Percentiles rank a stretch among this genome's conserved stretches.
Conservation (phyloP, 768 basidiomycete species). For the Mycena indigotica region DNA sequence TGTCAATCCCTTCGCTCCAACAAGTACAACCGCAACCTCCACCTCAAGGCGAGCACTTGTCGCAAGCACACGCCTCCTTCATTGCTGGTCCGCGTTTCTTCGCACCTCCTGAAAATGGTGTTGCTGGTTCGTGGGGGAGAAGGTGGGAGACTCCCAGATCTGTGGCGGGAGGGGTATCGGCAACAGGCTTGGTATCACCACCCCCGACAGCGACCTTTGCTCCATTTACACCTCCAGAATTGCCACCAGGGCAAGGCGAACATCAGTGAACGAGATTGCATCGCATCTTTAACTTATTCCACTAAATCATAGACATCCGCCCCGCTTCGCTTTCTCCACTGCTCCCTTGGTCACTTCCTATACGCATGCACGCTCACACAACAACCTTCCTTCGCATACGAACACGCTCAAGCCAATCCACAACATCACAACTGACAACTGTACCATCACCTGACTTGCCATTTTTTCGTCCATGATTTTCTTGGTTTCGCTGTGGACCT, state of each 20-base stretch:
- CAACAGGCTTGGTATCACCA: not conserved
- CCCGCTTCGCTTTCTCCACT: not conserved
- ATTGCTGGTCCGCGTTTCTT: not conserved
- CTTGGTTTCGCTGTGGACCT: slow-evolving; percentile 2
- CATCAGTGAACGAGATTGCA: not conserved
- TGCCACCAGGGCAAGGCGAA: not conserved
- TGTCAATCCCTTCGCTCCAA: not conserved
- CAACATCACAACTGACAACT: not conserved
- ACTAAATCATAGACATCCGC: not conserved
- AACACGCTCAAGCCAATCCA: not conserved
- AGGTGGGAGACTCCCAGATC: not conserved
- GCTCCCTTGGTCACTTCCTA: not conserved
- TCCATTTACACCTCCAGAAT: not conserved
- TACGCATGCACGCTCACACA: not conserved
- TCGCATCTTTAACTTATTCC: not conserved
- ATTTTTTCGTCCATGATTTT: not conserved
- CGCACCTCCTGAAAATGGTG: not conserved
- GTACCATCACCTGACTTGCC: not conserved
- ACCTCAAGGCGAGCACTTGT: not conserved
- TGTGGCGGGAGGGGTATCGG: not conserved
- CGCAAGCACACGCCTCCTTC: not conserved
- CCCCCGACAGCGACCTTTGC: not conserved
- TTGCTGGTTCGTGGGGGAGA: not conserved
- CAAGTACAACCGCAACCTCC: not conserved
- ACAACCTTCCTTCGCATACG: not conserved